These are phyloP conservation scores for Odonthalia washingtoniensis DNA, from an alignment of 31 red algal genomes.

Conservation along the genomic window DNA sequence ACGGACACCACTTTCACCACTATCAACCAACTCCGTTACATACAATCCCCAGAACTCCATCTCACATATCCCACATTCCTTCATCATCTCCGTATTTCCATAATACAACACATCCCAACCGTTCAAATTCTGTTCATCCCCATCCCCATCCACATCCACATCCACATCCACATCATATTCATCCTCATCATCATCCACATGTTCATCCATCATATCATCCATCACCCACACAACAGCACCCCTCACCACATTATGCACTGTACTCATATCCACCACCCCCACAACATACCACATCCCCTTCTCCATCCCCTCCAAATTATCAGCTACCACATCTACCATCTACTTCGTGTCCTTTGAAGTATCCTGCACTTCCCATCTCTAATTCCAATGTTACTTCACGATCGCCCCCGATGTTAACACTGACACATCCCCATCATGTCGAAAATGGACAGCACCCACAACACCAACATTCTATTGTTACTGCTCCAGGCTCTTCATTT, in stretches of 20 bases:
- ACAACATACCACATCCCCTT: neutral
- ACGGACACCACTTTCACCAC: conserved; percentile 13
- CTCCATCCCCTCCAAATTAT: neutral
- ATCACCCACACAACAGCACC: neutral
- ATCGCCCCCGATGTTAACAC: too few species aligned
- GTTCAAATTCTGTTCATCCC: conserved; percentile 18
- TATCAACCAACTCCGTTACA: conserved; percentile 11
- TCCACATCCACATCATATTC: too few species aligned
- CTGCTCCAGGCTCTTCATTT: too few species aligned
- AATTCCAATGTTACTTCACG: too few species aligned
- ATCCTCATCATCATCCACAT: too few species aligned
- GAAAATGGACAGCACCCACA: too few species aligned
- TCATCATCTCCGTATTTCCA: neutral
- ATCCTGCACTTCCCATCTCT: neutral
- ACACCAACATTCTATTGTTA: too few species aligned
- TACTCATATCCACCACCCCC: neutral
- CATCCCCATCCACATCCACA: conserved; percentile 16
- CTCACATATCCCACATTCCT: conserved; percentile 38
- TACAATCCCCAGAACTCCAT: conserved; percentile 30
- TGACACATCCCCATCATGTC: too few species aligned
- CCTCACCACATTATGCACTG: neutral
- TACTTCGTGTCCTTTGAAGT: neutral
- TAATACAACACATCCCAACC: neutral
- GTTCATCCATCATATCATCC: too few species aligned
- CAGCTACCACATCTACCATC: neutral